Base-by-base conservation (phyloP, 192 early-diverging fungal species). In the Diversispora eburnea region DNA sequence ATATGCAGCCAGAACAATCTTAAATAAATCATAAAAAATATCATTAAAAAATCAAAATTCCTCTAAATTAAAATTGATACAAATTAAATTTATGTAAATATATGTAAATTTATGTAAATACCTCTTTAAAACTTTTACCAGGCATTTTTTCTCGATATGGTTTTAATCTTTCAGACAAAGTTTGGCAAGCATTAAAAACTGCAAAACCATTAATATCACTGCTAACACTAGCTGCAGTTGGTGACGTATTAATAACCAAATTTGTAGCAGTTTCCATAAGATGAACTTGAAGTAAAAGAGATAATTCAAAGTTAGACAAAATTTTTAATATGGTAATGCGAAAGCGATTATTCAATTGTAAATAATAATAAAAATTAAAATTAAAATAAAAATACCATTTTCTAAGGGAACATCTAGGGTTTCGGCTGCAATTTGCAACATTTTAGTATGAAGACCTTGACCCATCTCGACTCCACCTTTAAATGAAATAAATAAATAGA, bases 401-500 rank as follows among this genome's bases (percentile, higher is more conserved):
- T 76, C 83, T 85, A 52, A 90, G 81, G 93, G 89, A 62, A 95
- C 76, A n/a, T 82, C 78, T 48, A 95, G 85, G 3, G 87, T 88
- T 74, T 94, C 88, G n/a, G 93, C 91, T 17, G 91, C 91, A 51
- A 95, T 81, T 82, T 91, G 89, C 25, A 91, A 81, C 89, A 94
- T 91, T 82, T 95, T 95, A 15, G 93, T 95, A 73, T 94, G 90
- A 71, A 95, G 76, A 8, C 94, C 94, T 78, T 95, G 94, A 51
- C 94, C 94, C 92, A 95, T 94, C 74, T 95, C 93, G n/a, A 91
- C 90, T 49, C 92, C 92, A 73, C 72, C 69, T 71, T 20, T 20
- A 42, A 8, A 43, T 20, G 17, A 55, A 42, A 49, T 22, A 19
- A 47, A 20, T 58, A 58, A 20, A 19, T 19, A 6, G 8, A 5